Evolutionary conservation across 306 rosid genomes (phyloP).

Genomic region (Glycine soja): DNA sequence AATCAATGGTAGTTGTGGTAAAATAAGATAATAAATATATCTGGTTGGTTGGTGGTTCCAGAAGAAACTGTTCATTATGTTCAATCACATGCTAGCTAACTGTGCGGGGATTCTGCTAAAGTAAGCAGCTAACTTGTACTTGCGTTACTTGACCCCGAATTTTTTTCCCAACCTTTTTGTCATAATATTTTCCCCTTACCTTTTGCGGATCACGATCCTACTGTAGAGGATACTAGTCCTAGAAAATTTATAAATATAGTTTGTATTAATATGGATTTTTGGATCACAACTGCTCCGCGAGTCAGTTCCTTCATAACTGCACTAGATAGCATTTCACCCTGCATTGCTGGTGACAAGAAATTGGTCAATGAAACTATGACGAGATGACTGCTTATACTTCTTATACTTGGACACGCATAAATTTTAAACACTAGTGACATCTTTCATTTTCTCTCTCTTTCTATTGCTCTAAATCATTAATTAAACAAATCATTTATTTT

Average conservation of each 20-base stretch:
- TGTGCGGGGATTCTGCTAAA: conserved; percentile 24
- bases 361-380: no score
- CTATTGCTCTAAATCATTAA: no score
- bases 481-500: no score
- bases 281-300: background rate
- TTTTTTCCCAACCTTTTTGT: background rate
- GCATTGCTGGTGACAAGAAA: background rate
- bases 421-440: no score
- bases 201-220: background rate
- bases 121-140: background rate
- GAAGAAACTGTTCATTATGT: conserved; percentile 6
- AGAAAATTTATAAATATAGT: background rate
- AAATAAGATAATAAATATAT: background rate
- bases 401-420: no score
- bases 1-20: background rate
- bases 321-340: background rate
- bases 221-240: background rate
- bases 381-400: no score
- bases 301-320: background rate
- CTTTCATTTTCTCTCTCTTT: no score
- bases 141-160: background rate
- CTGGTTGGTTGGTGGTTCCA: background rate
- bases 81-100: conserved; percentile 23
- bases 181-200: background rate
- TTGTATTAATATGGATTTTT: background rate